Evolutionary conservation across 2,329 filamentous ascomycete species (phyloP).

Genomic region (Penicillium sp.): DNA sequence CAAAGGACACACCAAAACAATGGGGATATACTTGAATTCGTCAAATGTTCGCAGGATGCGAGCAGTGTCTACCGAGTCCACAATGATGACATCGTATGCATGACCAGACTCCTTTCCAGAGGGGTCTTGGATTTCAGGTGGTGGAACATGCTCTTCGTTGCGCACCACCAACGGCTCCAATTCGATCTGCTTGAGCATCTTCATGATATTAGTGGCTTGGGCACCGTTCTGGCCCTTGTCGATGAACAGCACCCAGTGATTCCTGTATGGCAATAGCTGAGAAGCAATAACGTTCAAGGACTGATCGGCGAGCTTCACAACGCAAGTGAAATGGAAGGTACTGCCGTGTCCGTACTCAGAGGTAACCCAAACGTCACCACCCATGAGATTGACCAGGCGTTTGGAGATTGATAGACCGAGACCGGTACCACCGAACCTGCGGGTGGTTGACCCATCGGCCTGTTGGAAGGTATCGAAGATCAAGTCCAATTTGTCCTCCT

Average conservation of each 20-base stretch:
- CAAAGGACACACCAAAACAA: constrained; percentile 85
- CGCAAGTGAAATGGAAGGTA: constrained; percentile 95
- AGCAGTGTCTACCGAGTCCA: constrained; percentile 90
- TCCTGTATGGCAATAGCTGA: constrained; percentile 85
- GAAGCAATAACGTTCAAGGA: constrained; percentile 74
- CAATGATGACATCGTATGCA: constrained; percentile 91
- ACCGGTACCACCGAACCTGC: constrained; percentile 94
- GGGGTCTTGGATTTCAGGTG: constrained; percentile 57
- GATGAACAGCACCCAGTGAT: constrained; percentile 91
- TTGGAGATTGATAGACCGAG: constrained; percentile 94
- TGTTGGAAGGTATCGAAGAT: constrained; percentile 99
- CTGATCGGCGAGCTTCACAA: constrained; percentile 80
- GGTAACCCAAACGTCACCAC: constrained; percentile 93
- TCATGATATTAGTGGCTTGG: constrained; percentile 70
- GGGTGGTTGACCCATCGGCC: constrained; percentile 93
- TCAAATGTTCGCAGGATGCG: constrained; percentile 81
- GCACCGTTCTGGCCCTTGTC: constrained; percentile 80
- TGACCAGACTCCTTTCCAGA: constrained; percentile 55
- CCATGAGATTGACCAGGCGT: constrained; percentile 92
- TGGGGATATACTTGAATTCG: constrained; percentile 96
- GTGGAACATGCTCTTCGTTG: constrained; percentile 68
- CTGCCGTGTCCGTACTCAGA: constrained; percentile 90
- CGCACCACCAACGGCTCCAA: constrained; percentile 84
- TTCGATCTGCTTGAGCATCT: constrained; percentile 77
- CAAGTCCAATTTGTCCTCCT: constrained; percentile 89